phyloP scores from a whole-genome alignment of 2,329 filamentous ascomycete genomes.

The Kalaharituber pfeilii region DNA sequence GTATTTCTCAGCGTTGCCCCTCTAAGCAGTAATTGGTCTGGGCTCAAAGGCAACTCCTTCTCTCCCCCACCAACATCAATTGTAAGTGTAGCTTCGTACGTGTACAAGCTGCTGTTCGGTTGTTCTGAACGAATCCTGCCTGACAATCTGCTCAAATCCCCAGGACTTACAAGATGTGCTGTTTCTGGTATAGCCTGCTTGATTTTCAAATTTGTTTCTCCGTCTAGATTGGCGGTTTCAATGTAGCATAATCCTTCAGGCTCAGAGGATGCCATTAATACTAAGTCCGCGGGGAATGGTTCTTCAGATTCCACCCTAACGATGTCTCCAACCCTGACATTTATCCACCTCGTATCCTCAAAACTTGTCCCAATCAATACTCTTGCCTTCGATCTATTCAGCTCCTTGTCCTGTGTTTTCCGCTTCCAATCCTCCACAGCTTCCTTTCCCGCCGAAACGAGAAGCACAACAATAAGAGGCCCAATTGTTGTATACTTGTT shows the following conservation, averaged over 20 bases:
- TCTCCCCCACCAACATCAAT: slow-evolving; percentile 81
- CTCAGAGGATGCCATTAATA: slow-evolving; percentile 84
- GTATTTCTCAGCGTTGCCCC: slow-evolving; percentile 91
- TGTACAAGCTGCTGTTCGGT: slow-evolving; percentile 95
- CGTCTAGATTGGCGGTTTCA: slow-evolving; percentile 92
- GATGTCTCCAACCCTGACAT: slow-evolving; percentile 82
- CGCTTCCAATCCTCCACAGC: slow-evolving; percentile 83
- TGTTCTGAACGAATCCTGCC: slow-evolving; percentile 86
- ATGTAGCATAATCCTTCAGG: slow-evolving; percentile 97
- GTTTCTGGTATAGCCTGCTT: slow-evolving; percentile 96
- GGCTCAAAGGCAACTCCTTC: slow-evolving; percentile 74
- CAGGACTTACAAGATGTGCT: slow-evolving; percentile 65
- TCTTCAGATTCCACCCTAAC: slow-evolving; percentile 86
- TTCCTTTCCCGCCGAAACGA: slow-evolving; percentile 94
- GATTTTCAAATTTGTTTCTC: slow-evolving; percentile 96
- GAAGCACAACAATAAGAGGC: slow-evolving; percentile 70
- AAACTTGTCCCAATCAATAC: slow-evolving; percentile 73
- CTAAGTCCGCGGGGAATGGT: slow-evolving; percentile 83
- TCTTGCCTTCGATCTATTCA: slow-evolving; percentile 75
- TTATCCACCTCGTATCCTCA: slow-evolving; percentile 78
- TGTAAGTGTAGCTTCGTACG: slow-evolving; percentile 89
- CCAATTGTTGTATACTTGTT: slow-evolving; percentile 94
- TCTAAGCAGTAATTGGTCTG: slow-evolving; percentile 81
- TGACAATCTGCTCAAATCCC: slow-evolving; percentile 67
- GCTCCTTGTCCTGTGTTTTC: slow-evolving; percentile 64